phyloP scores from a whole-genome alignment of 495 filamentous ascomycete species.

The Hyaloscypha finlandica region DNA sequence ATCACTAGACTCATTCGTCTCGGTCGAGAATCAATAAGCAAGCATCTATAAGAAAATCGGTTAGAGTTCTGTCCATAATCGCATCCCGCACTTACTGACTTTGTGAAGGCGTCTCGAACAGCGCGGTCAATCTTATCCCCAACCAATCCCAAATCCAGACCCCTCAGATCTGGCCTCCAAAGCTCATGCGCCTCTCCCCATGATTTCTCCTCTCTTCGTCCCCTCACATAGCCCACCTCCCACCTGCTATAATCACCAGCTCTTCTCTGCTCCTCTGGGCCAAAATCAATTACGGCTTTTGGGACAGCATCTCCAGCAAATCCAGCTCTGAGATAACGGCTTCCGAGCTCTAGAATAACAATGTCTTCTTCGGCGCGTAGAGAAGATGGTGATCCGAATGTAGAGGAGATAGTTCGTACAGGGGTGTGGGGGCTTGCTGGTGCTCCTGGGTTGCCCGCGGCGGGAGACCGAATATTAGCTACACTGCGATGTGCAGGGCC shows the following conservation, averaged over 20 bases:
- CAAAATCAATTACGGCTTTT: conserved; percentile 69
- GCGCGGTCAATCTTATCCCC: conserved; percentile 87
- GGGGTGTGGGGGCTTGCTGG: conserved; percentile 61
- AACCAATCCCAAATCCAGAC: conserved; percentile 73
- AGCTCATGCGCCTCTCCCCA: conserved; percentile 80
- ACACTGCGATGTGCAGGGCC: conserved; percentile 47
- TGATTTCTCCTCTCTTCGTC: conserved; percentile 44
- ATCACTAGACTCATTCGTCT: conserved; percentile 70
- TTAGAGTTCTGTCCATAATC: not conserved
- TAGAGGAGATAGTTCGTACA: conserved; percentile 55
- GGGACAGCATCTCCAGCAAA: conserved; percentile 81
- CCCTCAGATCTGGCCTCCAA: conserved; percentile 75
- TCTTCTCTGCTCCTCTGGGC: conserved; percentile 70
- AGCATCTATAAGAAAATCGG: conserved; percentile 49
- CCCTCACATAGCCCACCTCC: conserved; percentile 53
- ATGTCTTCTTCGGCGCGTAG: conserved; percentile 83
- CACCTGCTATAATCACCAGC: conserved; percentile 81
- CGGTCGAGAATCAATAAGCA: conserved; percentile 77
- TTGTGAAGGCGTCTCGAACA: conserved; percentile 81
- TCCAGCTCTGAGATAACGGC: conserved; percentile 76
- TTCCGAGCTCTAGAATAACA: conserved; percentile 80
- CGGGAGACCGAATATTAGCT: conserved; percentile 48
- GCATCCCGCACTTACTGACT: conserved; percentile 42
- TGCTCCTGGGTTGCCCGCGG: conserved; percentile 21
- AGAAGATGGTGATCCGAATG: conserved; percentile 71